phyloP scores from a whole-genome alignment of 2,329 filamentous ascomycete species.

The Neonectria punicea region DNA sequence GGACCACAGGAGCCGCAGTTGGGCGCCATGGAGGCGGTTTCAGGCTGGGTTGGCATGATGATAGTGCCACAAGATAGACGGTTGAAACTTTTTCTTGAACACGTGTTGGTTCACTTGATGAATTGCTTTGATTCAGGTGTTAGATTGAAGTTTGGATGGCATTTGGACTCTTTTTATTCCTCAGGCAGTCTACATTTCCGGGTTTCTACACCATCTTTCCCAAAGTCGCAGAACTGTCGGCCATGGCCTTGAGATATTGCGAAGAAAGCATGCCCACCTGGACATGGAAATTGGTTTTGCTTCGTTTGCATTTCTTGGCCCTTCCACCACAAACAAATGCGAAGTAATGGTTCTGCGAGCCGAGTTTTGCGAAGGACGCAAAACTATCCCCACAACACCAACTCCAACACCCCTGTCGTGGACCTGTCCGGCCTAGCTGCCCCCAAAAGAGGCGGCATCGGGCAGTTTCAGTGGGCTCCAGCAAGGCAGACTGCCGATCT shows the following conservation, averaged over 20 bases:
- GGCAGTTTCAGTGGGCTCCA: neutral
- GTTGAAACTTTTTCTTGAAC: neutral
- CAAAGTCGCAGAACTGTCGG: neutral
- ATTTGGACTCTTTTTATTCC: neutral
- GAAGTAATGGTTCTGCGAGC: neutral
- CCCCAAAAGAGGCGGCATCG: neutral
- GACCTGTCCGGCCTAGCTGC: neutral
- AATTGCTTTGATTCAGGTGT: neutral
- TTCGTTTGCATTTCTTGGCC: neutral
- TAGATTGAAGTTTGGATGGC: neutral
- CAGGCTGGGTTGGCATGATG: slow-evolving; percentile 18
- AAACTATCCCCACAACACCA: slow-evolving; percentile 13
- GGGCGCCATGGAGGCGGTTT: slow-evolving; percentile 14
- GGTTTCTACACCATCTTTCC: neutral
- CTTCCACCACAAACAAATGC: neutral
- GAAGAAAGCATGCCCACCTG: neutral
- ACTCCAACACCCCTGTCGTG: neutral
- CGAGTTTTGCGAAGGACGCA: slow-evolving; percentile 21
- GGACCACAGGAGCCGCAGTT: slow-evolving; percentile 24
- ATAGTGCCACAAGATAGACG: neutral
- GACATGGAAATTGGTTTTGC: neutral
- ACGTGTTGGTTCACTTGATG: neutral
- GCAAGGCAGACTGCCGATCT: too few relatives aligned
- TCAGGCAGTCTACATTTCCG: neutral
- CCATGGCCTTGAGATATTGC: neutral